phyloP scores from a whole-genome alignment of 352 stramenopile species.

The Phytopythium vexans region DNA sequence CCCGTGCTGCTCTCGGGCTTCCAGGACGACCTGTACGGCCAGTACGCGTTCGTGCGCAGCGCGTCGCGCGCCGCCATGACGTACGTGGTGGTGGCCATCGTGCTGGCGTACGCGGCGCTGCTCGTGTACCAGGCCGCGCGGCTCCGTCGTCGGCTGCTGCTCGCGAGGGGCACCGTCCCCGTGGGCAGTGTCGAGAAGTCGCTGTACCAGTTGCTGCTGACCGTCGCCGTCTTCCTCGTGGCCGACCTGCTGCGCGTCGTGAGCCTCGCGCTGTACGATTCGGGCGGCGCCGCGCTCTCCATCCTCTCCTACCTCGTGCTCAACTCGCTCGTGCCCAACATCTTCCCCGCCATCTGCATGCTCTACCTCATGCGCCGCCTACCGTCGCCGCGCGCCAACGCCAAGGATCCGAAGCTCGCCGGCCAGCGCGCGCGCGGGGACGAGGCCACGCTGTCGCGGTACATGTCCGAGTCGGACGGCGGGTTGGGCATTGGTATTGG shows the following conservation, averaged over 20 bases:
- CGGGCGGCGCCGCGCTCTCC: constrained; percentile 39
- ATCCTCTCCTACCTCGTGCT: constrained; percentile 69
- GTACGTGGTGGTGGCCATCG: constrained; percentile 51
- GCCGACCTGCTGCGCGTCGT: constrained; percentile 68
- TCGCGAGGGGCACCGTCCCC: constrained; percentile 65
- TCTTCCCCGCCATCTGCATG: constrained; percentile 88
- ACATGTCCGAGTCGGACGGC: constrained; percentile 22
- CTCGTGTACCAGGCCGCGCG: constrained; percentile 73
- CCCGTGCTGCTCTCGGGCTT: constrained; percentile 47
- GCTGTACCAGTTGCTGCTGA: constrained; percentile 78
- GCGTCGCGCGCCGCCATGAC: constrained; percentile 46
- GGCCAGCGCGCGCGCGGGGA: constrained; percentile 9
- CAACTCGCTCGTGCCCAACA: constrained; percentile 74
- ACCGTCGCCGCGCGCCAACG: constrained; percentile 19
- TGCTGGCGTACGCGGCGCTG: constrained; percentile 65
- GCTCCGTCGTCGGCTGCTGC: constrained; percentile 64
- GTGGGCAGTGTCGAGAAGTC: constrained; percentile 73
- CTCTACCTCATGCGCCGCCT: constrained; percentile 85
- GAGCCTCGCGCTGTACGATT: constrained; percentile 55
- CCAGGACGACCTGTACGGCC: constrained; percentile 51
- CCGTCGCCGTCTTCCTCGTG: constrained; percentile 74
- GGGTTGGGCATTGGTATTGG: too few species aligned
- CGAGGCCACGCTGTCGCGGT: constrained; percentile 49
- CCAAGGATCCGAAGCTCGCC: constrained; percentile 12
- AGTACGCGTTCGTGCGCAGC: constrained; percentile 66